phyloP scores from a whole-genome alignment of 176 grass and related monocot genomes.

The Zoysia japonica region DNA sequence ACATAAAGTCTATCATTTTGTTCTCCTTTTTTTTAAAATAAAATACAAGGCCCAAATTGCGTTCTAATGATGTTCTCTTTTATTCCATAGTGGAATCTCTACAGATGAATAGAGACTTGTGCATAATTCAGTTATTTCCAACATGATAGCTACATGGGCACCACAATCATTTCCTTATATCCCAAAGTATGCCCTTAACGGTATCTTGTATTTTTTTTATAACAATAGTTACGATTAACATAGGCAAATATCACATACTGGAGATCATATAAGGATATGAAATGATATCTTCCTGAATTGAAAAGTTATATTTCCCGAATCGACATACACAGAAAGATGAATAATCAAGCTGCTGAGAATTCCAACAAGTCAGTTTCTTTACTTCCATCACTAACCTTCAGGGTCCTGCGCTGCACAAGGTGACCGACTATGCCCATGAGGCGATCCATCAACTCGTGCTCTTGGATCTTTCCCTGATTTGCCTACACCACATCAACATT shows the following conservation, averaged over 20 bases:
- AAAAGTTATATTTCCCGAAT: conserved; percentile 1
- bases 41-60: neutral
- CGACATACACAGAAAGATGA: conserved; percentile 9
- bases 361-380: conserved; percentile 22
- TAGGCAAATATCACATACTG: neutral
- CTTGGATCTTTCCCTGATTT: conserved; percentile 80
- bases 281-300: conserved; percentile 24
- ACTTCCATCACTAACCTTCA: conserved; percentile 68
- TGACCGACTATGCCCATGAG: conserved; percentile 98
- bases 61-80: neutral
- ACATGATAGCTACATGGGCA: neutral
- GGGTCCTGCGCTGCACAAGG: conserved; percentile 85
- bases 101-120: neutral
- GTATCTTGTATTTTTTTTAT: neutral
- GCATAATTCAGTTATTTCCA: neutral
- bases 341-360: neutral
- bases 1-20: too few species aligned
- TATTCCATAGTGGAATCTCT: neutral
- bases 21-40: too few species aligned
- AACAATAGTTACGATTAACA: conserved; percentile 28
- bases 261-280: neutral
- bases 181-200: neutral
- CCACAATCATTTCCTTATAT: neutral
- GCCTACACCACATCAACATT: conserved; percentile 51
- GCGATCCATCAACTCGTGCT: conserved; percentile 79